Evolutionary conservation across 768 basidiomycete genomes (phyloP), one percentile per base, ranked within the genome.

Genomic region (Myochromella boudieri): DNA sequence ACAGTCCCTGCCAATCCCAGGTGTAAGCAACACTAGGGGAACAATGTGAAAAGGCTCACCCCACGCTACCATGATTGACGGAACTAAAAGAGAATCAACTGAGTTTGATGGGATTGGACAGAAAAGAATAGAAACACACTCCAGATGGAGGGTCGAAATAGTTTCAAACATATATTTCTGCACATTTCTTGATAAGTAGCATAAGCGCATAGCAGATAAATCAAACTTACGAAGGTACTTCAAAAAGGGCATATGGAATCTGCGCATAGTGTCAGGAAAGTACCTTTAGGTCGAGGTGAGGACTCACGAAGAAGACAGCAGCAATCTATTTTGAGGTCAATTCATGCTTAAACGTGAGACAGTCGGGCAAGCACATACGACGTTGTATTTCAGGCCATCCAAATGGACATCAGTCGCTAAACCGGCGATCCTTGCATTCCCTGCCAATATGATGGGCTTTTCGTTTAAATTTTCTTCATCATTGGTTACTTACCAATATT

Each of bases 21-120:
- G 18, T 38, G 18, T 4, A 15, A 27, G 4, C 12, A 26, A n/a
- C 2, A 33, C 29, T 20, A 10, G 20, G n/a, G 10, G 12, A 28
- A 22, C n/a, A 24, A 28, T 15, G n/a, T n/a, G 26, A 26, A 3
- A 18, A 12, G 14, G 14, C 38, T 31, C 49, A 59, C 64, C 63
- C 65, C 65, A 67, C 15, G 65, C 62, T 32, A 67, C 53, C 61
- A 64, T 64, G 42, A 62, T 64, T n/a, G 63, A 59, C 8, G 63
- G 62, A 25, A 68, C 65, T 64, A 17, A 0, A 39, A 36, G 8
- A 26, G 6, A 6, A 43, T 12, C 20, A 17, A 11, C 20, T 14
- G 43, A 24, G 6, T 14, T n/a, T 10, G 36, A 0, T 1, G 2
- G 18, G n/a, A 50, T 6, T 21, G 5, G 3, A 10, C 15, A 9